Conservation (phyloP, 1,284 basidiomycete species). For the Ceratobasidium sp. region DNA sequence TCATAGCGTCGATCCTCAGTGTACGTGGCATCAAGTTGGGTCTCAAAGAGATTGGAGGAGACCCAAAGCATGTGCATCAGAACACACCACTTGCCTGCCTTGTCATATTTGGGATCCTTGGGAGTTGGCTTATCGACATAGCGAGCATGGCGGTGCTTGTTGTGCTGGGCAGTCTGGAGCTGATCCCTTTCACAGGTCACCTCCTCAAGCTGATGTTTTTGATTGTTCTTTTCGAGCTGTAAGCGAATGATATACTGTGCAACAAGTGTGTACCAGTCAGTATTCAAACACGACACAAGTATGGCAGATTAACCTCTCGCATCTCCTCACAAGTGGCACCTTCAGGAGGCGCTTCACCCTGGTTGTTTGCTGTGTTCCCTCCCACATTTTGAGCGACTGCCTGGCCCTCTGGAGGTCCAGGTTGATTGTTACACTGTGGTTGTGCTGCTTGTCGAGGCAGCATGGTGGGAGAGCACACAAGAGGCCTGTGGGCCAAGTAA, state of each 20-base stretch:
- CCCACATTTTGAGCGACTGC: too few relatives aligned
- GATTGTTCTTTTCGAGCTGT: not conserved
- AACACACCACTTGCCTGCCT: not conserved
- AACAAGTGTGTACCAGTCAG: not conserved
- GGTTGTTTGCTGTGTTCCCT: too few relatives aligned
- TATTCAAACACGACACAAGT: too few relatives aligned
- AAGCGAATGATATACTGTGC: not conserved
- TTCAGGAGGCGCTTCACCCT: too few relatives aligned
- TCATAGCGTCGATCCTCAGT: not conserved
- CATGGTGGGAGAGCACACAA: too few relatives aligned
- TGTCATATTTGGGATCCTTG: not conserved
- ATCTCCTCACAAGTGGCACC: too few relatives aligned
- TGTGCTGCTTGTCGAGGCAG: too few relatives aligned
- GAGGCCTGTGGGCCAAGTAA: too few relatives aligned
- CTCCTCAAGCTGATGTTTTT: not conserved
- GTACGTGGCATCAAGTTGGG: not conserved
- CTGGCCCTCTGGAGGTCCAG: too few relatives aligned
- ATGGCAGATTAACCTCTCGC: too few relatives aligned
- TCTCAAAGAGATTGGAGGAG: not conserved
- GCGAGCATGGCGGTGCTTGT: not conserved
- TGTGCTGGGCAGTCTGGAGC: not conserved
- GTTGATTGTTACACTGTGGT: too few relatives aligned
- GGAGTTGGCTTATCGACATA: not conserved
- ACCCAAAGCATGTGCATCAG: not conserved
- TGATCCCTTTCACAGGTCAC: not conserved